Evolutionary conservation across 1,284 basidiomycete genomes (phyloP).

Genomic region (Moesziomyces antarcticus): DNA sequence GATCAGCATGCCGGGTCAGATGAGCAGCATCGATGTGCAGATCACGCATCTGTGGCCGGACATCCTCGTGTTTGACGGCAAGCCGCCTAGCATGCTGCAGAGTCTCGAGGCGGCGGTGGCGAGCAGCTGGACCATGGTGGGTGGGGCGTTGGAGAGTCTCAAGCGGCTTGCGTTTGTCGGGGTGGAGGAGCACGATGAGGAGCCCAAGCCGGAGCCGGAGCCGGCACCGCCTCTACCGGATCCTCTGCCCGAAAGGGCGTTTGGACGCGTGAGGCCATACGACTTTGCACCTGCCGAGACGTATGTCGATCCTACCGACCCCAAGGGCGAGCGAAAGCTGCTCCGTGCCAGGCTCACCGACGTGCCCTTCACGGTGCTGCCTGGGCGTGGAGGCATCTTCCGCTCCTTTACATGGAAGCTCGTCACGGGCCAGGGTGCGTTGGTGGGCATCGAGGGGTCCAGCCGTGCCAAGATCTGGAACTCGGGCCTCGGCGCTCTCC

Average conservation of each 20-base stretch:
- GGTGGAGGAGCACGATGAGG: conserved; percentile 11
- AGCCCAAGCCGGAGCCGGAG: conserved; percentile 33
- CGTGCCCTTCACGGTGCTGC: conserved; percentile 59
- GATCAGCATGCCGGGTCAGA: conserved; percentile 59
- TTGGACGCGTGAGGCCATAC: conserved; percentile 58
- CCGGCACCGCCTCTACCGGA: conserved; percentile 56
- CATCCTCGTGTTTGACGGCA: conserved; percentile 60
- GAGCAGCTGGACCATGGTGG: conserved; percentile 18
- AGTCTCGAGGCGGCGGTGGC: conserved; percentile 1
- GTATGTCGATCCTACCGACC: conserved; percentile 50
- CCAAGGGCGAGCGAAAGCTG: conserved; percentile 50
- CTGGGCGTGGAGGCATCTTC: conserved; percentile 50
- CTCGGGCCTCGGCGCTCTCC: conserved; percentile 52
- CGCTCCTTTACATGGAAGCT: conserved; percentile 61
- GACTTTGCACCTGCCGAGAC: conserved; percentile 57
- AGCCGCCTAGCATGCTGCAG: conserved; percentile 58
- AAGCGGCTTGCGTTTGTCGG: conserved; percentile 33
- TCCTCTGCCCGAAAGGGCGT: conserved; percentile 58
- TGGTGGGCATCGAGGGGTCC: conserved; percentile 59
- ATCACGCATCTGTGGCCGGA: conserved; percentile 63
- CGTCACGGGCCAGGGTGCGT: conserved; percentile 57
- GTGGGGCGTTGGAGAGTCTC: conserved; percentile 26
- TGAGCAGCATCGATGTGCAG: conserved; percentile 58
- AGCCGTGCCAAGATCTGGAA: conserved; percentile 63
- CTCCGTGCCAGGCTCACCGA: conserved; percentile 56